These are phyloP conservation scores for Cenococcum geophilum DNA, from an alignment of 495 filamentous ascomycete species.

Conservation along the genomic window DNA sequence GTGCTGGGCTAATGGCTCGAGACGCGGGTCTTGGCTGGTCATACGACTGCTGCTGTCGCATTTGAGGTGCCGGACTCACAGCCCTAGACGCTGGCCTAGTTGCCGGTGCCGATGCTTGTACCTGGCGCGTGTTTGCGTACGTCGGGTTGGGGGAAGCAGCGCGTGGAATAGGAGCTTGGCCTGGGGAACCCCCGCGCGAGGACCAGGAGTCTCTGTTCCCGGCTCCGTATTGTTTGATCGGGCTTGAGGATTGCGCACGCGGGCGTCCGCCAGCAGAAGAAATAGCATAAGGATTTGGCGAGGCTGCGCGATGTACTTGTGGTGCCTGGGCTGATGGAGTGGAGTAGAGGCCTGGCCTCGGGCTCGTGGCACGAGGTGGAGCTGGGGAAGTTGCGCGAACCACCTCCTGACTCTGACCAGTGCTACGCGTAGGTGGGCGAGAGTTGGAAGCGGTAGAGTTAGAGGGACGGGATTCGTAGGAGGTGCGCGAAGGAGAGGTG, in stretches of 20 bases:
- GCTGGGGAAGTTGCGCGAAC: constrained; percentile 34
- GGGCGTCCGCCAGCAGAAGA: constrained; percentile 23
- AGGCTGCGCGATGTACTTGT: constrained; percentile 19
- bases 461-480: constrained; percentile 5
- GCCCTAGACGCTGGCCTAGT: constrained; percentile 13
- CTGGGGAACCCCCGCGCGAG: constrained; percentile 41
- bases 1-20: constrained; percentile 24
- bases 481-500: constrained; percentile 30
- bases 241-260: constrained; percentile 41
- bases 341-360: constrained; percentile 44
- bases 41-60: constrained; percentile 37
- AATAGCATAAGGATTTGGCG: constrained; percentile 30
- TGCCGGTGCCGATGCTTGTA: neutral
- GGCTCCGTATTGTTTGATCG: constrained; percentile 50
- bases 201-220: constrained; percentile 53
- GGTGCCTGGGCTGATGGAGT: constrained; percentile 16
- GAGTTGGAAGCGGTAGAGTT: constrained; percentile 23
- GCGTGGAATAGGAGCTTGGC: constrained; percentile 18
- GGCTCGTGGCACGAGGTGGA: constrained; percentile 36
- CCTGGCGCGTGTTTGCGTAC: constrained; percentile 9
- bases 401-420: constrained; percentile 17
- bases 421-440: constrained; percentile 16
- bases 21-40: constrained; percentile 48
- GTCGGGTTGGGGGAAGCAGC: constrained; percentile 33
- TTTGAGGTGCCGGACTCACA: constrained; percentile 26